Percentiles rank a stretch among this genome's conserved stretches.
These are phyloP conservation scores for Clitoria ternatea DNA, from an alignment of 306 rosid genomes.

Conservation along the genomic window DNA sequence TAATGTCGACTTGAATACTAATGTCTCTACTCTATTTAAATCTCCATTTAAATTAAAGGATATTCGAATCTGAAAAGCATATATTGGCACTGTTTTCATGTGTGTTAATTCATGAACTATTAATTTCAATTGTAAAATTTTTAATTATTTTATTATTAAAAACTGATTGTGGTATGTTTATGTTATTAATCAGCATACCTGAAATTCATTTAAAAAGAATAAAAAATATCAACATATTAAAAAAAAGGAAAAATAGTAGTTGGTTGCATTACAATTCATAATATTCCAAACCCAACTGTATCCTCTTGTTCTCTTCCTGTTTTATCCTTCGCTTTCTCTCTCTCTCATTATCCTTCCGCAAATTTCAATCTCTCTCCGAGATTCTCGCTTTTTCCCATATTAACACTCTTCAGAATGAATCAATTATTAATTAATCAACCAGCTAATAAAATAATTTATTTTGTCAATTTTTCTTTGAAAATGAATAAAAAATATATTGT, in stretches of 20 bases:
- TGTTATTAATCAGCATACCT: not conserved
- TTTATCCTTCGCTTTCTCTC: not conserved
- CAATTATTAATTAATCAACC: not conserved
- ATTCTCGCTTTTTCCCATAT: constrained; percentile 31
- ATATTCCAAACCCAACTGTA: constrained; percentile 67
- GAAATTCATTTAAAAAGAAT: too few relatives aligned
- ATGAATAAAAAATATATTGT: not conserved
- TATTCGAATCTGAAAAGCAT: too few relatives aligned
- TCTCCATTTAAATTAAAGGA: too few relatives aligned
- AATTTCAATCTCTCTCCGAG: constrained; percentile 27
- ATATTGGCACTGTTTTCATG: too few relatives aligned
- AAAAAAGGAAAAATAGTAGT: not conserved
- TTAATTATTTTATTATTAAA: too few relatives aligned
- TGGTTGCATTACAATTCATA: constrained; percentile 42
- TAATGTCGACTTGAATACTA: too few relatives aligned
- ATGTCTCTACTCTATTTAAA: too few relatives aligned
- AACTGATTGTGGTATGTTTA: not conserved
- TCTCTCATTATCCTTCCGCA: not conserved
- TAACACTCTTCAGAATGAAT: not conserved
- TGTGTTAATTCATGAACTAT: not conserved
- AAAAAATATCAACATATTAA: not conserved
- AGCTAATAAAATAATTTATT: not conserved
- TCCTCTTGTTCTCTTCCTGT: constrained; percentile 21
- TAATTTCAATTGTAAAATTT: not conserved
- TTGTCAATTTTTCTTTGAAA: not conserved